Base-by-base conservation (phyloP, 2,329 filamentous ascomycete genomes). In the Aspergillus sojae region DNA sequence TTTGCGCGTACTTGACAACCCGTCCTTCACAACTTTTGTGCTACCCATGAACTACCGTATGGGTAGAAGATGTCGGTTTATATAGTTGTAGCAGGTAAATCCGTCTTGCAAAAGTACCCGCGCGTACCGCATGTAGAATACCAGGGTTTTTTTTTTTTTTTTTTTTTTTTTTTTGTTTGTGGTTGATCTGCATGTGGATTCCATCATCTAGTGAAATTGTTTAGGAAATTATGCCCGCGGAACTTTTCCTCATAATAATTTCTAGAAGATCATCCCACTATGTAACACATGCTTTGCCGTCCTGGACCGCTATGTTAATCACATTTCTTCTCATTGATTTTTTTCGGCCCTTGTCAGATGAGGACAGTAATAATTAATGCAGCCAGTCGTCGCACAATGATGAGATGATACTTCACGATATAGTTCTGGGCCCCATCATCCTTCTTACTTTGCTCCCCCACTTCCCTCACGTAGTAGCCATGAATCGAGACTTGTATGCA, bases 111-210 rank as follows among this genome's bases (percentile, higher is more conserved):
- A 52, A 52, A 21, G 7, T 32, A 32, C 21, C 48, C 48, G 48
- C 48, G 48, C 28, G 28, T 52, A 34, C 48, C 28, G 48, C 28
- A 52, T 30, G 30, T 19, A n/a, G 6, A 34, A 52, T 19, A 34
- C 4, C 4, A 21, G 12, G 28, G 9, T 2, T 52, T 11, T 26
- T n/a, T 21, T n/a, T 43, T 5, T 43, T n/a, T 2, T 52, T 10
- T 26, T n/a, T 21, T n/a, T 43, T 5, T 43, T 14, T 23, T 23
- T 26, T 26, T 43, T n/a, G 11, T 5, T 43, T 7, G 21, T 28
- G 21, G 26, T 52, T 30, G 48, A 52, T 52, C 48, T 52, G 48
- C 26, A 52, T 52, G 48, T 52, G 48, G 48, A 52, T 21, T 52
- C 48, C 48, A 34, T 21, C 19, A 50, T n/a, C 14, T 48, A 48